Percentiles rank a stretch among this genome's conserved stretches.
Conservation (phyloP, 305 asterid species). For the Fraxinus greggii region DNA sequence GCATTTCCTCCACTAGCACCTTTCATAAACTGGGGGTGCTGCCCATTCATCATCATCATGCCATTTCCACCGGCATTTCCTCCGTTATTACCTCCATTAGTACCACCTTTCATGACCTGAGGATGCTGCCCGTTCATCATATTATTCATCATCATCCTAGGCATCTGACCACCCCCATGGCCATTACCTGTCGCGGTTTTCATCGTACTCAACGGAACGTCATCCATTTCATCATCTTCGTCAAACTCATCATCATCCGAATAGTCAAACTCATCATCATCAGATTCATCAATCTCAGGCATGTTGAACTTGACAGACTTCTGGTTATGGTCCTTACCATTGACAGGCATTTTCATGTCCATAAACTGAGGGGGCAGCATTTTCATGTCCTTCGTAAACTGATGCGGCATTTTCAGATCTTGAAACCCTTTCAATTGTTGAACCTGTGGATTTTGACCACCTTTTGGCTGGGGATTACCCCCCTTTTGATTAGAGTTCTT, state of each 20-base stretch:
- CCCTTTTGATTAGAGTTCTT: conserved; percentile 37
- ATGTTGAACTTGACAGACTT: neutral
- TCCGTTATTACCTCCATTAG: conserved; percentile 18
- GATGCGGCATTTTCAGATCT: conserved; percentile 23
- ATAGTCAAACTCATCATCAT: conserved; percentile 20
- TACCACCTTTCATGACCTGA: conserved; percentile 32
- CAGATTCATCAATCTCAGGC: conserved; percentile 38
- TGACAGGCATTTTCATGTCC: conserved; percentile 2
- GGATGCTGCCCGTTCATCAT: conserved; percentile 35
- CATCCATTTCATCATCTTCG: conserved; percentile 38
- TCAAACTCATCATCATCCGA: conserved; percentile 36
- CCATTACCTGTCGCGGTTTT: conserved; percentile 32
- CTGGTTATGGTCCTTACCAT: neutral
- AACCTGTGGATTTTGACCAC: conserved; percentile 20
- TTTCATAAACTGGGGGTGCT: conserved; percentile 31
- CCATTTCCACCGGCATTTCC: conserved; percentile 28
- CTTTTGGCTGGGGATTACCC: conserved; percentile 33
- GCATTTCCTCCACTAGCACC: conserved; percentile 22
- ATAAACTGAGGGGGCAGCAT: neutral
- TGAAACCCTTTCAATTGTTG: conserved; percentile 13
- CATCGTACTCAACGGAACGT: conserved; percentile 25
- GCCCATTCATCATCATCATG: conserved; percentile 34
- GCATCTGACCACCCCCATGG: conserved; percentile 29
- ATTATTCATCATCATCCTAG: conserved; percentile 39
- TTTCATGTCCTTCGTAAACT: conserved; percentile 36